phyloP scores from a whole-genome alignment of 306 rosid species.

The Quercus mongolica region DNA sequence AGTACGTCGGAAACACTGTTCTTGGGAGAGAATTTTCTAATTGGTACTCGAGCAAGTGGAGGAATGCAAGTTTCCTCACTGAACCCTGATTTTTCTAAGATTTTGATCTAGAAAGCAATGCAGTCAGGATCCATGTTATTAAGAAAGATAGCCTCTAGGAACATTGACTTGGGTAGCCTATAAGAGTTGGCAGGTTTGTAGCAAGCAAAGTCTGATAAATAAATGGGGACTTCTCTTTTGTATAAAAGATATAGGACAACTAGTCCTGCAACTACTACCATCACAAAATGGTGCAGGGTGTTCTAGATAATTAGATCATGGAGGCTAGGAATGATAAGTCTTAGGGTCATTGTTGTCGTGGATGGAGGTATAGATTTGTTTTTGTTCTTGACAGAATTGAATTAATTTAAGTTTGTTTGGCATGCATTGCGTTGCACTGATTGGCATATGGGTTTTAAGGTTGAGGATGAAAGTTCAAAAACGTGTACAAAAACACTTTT shows the following conservation, averaged over 20 bases:
- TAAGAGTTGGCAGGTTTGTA: slow-evolving; percentile 34
- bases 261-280: slow-evolving; percentile 17
- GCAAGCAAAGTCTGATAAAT: slow-evolving; percentile 39
- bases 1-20: too few relatives aligned
- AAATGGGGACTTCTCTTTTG: slow-evolving; percentile 33
- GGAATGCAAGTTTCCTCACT: slow-evolving; percentile 48
- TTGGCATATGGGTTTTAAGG: too few relatives aligned
- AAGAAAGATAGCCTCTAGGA: slow-evolving; percentile 24
- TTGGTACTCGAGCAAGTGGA: slow-evolving; percentile 37
- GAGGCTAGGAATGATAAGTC: too few relatives aligned
- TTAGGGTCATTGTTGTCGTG: too few relatives aligned
- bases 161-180: slow-evolving; percentile 40
- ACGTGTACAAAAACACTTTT: too few relatives aligned
- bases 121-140: background rate
- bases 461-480: too few relatives aligned
- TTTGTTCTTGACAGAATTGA: too few relatives aligned
- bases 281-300: background rate
- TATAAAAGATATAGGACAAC: slow-evolving; percentile 24
- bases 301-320: background rate
- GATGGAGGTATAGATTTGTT: too few relatives aligned
- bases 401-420: too few relatives aligned
- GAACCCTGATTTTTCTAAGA: slow-evolving; percentile 51
- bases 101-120: slow-evolving; percentile 43
- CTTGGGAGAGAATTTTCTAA: slow-evolving; percentile 14
- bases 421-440: too few relatives aligned